phyloP scores from a whole-genome alignment of 345 rosid genomes.

The Gossypium turneri region DNA sequence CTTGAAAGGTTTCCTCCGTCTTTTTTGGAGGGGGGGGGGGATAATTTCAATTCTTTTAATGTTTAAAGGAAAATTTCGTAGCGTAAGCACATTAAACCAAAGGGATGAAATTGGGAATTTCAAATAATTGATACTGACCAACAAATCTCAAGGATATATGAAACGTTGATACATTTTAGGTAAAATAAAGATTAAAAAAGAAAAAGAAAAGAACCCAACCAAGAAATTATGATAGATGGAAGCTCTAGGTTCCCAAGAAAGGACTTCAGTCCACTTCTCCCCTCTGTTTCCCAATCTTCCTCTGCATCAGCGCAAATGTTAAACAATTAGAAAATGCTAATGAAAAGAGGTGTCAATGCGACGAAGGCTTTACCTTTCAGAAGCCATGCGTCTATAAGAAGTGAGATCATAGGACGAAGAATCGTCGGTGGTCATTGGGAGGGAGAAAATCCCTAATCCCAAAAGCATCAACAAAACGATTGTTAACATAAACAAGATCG shows the following conservation, averaged over 20 bases:
- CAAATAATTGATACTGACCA: background rate
- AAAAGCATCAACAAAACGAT: constrained; percentile 64
- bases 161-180: too few species aligned
- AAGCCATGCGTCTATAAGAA: constrained; percentile 49
- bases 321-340: background rate
- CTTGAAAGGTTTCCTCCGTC: background rate
- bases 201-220: background rate
- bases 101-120: background rate
- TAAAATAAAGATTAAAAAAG: background rate
- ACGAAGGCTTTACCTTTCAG: constrained; percentile 45
- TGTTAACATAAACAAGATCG: constrained; percentile 59
- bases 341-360: background rate
- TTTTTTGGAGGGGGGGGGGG: too few species aligned
- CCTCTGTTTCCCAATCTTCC: background rate
- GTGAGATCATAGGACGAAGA: constrained; percentile 44
- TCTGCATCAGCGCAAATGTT: constrained; percentile 33
- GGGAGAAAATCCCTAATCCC: constrained; percentile 69
- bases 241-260: background rate
- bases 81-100: background rate
- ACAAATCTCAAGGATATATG: too few species aligned
- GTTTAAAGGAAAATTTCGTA: background rate
- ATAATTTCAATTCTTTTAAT: background rate
- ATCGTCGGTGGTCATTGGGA: constrained; percentile 48
- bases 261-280: background rate
- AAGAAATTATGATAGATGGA: background rate